Base-by-base conservation (phyloP, 495 filamentous ascomycete species). In the Aspergillus homomorphus region DNA sequence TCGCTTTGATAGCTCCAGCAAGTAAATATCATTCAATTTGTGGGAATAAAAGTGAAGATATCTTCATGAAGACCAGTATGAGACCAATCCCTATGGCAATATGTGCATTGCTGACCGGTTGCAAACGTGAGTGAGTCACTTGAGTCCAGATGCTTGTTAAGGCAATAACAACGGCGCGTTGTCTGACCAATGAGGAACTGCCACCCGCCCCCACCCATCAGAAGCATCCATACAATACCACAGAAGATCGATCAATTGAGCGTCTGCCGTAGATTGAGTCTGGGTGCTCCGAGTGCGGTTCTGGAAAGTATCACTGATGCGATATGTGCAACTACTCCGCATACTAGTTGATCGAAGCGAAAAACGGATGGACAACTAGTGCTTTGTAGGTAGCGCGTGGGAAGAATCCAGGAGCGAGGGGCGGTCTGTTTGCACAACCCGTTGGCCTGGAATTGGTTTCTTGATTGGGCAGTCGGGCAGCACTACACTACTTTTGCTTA, bases 401-500 rank as follows among this genome's bases (percentile, higher is more conserved):
- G 10, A 14, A 7, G 10, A 38, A 22, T 5, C 5, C 18, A 21
- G 22, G 45, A 22, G 19, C 5, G 45, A 21, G 22, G 45, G 19
- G 22, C 45, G n/a, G n/a, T 46, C 7, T 3, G 45, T 46, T 21
- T 23, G 19, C 15, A 46, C 18, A 46, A 46, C 10, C 7, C 18
- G 45, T 46, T 46, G 50, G 24, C 50, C 33, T 52, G 15, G 30
- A 30, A 18, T 24, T 48, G 30, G 53, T 10, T 38, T 38, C 33
- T 56, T 68, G 55, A 65, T 65, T 68, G 65, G 65, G 62, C 65
- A 65, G n/a, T 68, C 59, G 62, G 65, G 65, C 65, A 68, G 51
- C 65, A 62, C 56, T 53, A 53, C 48, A 51, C 16, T 18, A 50
- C 45, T 30, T 7, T 42, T 33, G 26, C 26, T 45, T 48, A 43